phyloP scores from a whole-genome alignment of 306 rosid genomes.

The Acacia melanoxylon region DNA sequence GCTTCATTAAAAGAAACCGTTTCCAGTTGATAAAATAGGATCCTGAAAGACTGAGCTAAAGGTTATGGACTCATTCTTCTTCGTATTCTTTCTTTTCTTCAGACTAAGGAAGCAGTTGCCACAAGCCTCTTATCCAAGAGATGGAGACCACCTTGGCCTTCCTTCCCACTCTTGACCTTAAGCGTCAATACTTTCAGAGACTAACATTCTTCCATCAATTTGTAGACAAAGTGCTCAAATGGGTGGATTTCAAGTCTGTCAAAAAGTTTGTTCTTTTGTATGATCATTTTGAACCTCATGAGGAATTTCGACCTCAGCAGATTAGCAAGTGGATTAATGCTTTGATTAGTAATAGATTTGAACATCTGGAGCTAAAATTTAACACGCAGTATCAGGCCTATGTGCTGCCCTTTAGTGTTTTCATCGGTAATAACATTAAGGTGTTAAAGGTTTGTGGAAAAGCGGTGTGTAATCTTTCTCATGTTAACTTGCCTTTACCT shows the following conservation, averaged over 20 bases:
- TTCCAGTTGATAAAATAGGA: no score
- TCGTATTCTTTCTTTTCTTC: background rate
- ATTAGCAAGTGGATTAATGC: background rate
- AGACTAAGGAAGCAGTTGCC: conserved; percentile 8
- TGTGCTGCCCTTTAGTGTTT: background rate
- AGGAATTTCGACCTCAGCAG: background rate
- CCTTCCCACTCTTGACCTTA: background rate
- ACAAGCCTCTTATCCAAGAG: conserved; percentile 33
- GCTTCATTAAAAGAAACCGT: no score
- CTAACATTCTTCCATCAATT: background rate
- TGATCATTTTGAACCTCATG: background rate
- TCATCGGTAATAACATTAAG: background rate
- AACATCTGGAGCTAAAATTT: background rate
- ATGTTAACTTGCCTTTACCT: background rate
- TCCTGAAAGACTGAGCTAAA: no score
- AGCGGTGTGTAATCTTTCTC: background rate
- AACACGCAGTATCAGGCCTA: no score
- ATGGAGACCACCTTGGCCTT: conserved; percentile 34
- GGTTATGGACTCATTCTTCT: background rate
- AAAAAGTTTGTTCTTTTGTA: background rate
- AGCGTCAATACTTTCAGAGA: background rate
- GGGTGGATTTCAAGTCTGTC: background rate
- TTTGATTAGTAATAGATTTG: background rate
- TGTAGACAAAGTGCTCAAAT: background rate
- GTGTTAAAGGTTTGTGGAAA: background rate